Base-by-base conservation (phyloP, 768 basidiomycete genomes). In the Hygrophorus pudorinus region DNA sequence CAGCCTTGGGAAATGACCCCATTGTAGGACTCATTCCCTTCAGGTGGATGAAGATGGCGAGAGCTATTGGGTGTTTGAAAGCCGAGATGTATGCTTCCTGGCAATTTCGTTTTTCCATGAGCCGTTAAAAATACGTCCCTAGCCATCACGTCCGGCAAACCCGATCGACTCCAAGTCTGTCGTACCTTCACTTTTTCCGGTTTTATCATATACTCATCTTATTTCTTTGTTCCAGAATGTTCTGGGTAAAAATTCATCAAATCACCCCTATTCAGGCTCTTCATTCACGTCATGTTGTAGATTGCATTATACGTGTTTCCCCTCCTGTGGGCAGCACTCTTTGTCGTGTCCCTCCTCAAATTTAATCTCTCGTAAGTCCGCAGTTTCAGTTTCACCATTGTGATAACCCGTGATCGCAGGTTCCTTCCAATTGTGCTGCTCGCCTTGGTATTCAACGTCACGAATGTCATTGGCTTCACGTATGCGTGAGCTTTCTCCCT, bases 21-120 rank as follows among this genome's bases (percentile, higher is more conserved):
- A 24, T 41, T 42, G 18, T 10, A 42, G 9, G 48, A 28, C 39
- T 33, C 40, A 39, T 30, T 27, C 49, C 48, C 31, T 35, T 30
- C 48, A 85, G 81, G 91, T 98, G 11, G 92, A 98, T 55, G 92
- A 97, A 43, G 92, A 97, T 51, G 96, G 96, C 2, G 88, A 94
- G 61, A 76, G 73, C 61, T 93, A 83, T 53, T 99, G 96, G 96
- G 93, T 99, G 9, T 99, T 99, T 52, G 96, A 99, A 65, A 86
- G 85, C 56, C 76, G 93, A 56, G 93, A 97, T 63, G 94, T 94
- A 64, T 58, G 85, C 66, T 20, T 38, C 20, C 17, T 12, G 8
- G 24, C 20, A 24, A 27, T 8, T 20, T 33, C 8, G 41, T 12
- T 14, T 16, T 32, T 11, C 35, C 24, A 11, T 13, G 21, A 35